Evolutionary conservation across 169 alveolate species (phyloP), one percentile per base, ranked within the genome.

Genomic region (Plasmodium yoelii): DNA sequence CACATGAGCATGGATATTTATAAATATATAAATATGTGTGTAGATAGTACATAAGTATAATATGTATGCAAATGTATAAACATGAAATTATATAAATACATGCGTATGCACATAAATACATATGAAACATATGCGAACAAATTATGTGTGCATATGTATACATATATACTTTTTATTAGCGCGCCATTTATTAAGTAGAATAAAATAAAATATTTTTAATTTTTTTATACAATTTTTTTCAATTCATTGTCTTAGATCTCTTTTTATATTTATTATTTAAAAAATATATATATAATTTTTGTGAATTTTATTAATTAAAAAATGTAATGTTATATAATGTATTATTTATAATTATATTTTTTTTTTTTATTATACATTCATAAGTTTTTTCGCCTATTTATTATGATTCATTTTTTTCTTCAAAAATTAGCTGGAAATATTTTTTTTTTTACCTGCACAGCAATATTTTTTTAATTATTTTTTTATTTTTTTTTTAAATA

Each of bases 381-480:
- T 13, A 12, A 5, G 59, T 15, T 13, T 15, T 51, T 51, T 51
- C 19, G 19, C n/a, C 59, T 12, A 12, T 12, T 15, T 12, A 12
- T 13, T 51, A 13, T 15, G 19, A 15, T 51, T 51, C 24, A 3
- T 15, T 13, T 51, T 51, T 51, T 51, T 49, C 22, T 15, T 15
- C n/a, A 15, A 51, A 51, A 13, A 13, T 51, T 51, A 51, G 59
- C 59, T 51, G 59, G 42, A 34, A 34, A 34, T 34, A 28, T 49
- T 4, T 51, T 51, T 49, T 49, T 51, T 51, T 51, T 51, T 51
- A 13, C 19, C 59, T 51, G 59, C 59, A 51, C 59, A 51, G n/a
- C 19, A 51, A 51, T 51, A 51, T 7, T 15, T 51, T 51, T 51
- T 51, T 51, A 34, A 34, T 34, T 51, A 13, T 49, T 49, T 49